Evolutionary conservation across 164 flowering plant species (phyloP).

Genomic region (Sedum album): DNA sequence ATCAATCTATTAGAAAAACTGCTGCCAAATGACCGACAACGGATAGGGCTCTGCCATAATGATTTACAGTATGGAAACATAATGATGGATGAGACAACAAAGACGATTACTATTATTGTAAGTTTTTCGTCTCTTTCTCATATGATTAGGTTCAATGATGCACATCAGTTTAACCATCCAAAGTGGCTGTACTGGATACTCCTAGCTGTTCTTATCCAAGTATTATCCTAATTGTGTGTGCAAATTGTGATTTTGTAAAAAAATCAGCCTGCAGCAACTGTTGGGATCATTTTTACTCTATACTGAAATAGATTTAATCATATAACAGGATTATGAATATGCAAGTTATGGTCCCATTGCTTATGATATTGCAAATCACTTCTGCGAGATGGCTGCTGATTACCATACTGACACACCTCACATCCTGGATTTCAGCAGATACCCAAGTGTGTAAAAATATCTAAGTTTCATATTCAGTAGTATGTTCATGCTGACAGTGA

Average conservation of each 20-base stretch:
- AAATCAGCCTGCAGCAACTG: not conserved
- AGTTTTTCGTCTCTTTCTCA: constrained; percentile 11
- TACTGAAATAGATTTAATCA: not conserved
- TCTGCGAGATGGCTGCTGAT: constrained; percentile 42
- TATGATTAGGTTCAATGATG: not conserved
- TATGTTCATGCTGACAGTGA: not conserved
- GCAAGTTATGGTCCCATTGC: constrained; percentile 37
- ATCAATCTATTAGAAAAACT: constrained; percentile 24
- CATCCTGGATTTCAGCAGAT: constrained; percentile 29
- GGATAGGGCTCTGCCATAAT: constrained; percentile 35
- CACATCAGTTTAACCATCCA: not conserved
- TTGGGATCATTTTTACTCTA: not conserved
- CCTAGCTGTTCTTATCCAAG: not conserved
- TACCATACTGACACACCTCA: constrained; percentile 40
- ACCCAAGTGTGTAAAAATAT: constrained; percentile 24
- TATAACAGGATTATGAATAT: constrained; percentile 32
- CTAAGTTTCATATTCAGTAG: not conserved
- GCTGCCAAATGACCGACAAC: constrained; percentile 15
- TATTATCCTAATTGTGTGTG: not conserved
- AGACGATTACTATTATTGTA: constrained; percentile 31
- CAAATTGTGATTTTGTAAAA: not conserved
- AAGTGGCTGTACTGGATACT: not conserved
- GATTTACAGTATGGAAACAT: constrained; percentile 45
- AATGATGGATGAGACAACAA: constrained; percentile 36
- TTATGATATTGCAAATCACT: constrained; percentile 40